phyloP scores from a whole-genome alignment of 139 green algal genomes.

The Nannochloris sp. region DNA sequence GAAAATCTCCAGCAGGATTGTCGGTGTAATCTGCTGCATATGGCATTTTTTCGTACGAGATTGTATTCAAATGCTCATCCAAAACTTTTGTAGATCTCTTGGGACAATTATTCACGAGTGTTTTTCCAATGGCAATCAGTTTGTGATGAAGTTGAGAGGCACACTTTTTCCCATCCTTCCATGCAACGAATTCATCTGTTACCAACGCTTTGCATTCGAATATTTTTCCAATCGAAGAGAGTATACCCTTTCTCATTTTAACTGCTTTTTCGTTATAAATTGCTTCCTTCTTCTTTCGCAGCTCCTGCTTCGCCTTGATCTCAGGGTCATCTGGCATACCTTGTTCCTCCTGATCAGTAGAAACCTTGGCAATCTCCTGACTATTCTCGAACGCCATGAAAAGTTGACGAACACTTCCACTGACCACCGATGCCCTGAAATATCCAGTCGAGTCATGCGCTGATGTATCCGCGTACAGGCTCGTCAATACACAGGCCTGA shows the following conservation, averaged over 20 bases:
- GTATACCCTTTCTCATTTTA: not conserved
- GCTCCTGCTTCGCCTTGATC: not conserved
- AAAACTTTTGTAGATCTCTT: slow-evolving; percentile 8
- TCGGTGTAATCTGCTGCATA: slow-evolving; percentile 30
- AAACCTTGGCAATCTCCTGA: not conserved
- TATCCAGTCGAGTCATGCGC: not conserved
- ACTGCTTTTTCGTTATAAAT: slow-evolving; percentile 4
- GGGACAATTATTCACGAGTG: not conserved
- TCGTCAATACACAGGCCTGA: not conserved
- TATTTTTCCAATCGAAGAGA: not conserved
- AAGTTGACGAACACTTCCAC: not conserved
- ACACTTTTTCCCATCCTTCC: not conserved
- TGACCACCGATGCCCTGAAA: not conserved
- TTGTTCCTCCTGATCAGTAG: not conserved
- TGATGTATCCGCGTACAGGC: not conserved
- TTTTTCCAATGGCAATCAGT: not conserved
- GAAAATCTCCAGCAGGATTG: slow-evolving; percentile 30
- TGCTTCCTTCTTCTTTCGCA: not conserved
- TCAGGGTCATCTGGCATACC: not conserved
- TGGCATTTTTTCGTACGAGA: slow-evolving; percentile 19
- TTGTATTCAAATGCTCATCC: slow-evolving; percentile 7
- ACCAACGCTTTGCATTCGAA: not conserved
- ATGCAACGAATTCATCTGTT: not conserved
- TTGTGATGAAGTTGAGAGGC: slow-evolving; percentile 7
- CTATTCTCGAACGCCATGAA: not conserved